Percentiles rank a stretch among this genome's conserved stretches.
These are phyloP conservation scores for Fagopyrum homotropicum DNA, from an alignment of 148 eudicot species.

Conservation along the genomic window DNA sequence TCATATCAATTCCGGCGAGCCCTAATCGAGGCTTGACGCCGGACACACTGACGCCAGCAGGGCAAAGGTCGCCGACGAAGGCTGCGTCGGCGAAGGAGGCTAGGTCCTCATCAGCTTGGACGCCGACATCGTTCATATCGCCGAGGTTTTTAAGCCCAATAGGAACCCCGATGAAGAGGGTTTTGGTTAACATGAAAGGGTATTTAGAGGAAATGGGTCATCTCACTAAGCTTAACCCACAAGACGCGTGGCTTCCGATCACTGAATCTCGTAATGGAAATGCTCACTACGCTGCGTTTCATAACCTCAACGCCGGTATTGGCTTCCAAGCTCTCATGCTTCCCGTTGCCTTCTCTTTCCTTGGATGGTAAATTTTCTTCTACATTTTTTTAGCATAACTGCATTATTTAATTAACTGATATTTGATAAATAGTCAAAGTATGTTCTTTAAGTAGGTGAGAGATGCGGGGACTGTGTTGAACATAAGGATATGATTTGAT, in stretches of 20 bases:
- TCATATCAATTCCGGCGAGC: conserved; percentile 89
- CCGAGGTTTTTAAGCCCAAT: conserved; percentile 90
- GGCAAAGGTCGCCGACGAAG: conserved; percentile 62
- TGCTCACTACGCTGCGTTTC: conserved; percentile 94
- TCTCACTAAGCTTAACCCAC: conserved; percentile 88
- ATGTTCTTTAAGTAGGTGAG: conserved; percentile 17
- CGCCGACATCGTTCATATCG: conserved; percentile 82
- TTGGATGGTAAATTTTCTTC: conserved; percentile 65
- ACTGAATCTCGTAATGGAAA: conserved; percentile 94
- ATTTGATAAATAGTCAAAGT: neutral
- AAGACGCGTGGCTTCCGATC: conserved; percentile 97
- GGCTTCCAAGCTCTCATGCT: conserved; percentile 88
- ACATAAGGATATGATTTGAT: conserved; percentile 14
- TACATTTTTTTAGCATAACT: too few species aligned
- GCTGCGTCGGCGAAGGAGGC: conserved; percentile 18
- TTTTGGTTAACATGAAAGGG: conserved; percentile 75
- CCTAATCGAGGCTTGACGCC: conserved; percentile 71
- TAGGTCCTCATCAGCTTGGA: conserved; percentile 46
- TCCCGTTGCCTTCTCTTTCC: conserved; percentile 93
- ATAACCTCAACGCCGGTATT: conserved; percentile 87
- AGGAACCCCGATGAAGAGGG: conserved; percentile 97
- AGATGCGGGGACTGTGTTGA: conserved; percentile 5
- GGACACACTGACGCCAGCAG: conserved; percentile 72
- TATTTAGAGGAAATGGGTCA: conserved; percentile 93
- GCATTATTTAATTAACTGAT: neutral